Percentiles rank a stretch among this genome's conserved stretches.
phyloP scores from a whole-genome alignment of 2,329 filamentous ascomycete genomes.

The Fusarium algeriense region DNA sequence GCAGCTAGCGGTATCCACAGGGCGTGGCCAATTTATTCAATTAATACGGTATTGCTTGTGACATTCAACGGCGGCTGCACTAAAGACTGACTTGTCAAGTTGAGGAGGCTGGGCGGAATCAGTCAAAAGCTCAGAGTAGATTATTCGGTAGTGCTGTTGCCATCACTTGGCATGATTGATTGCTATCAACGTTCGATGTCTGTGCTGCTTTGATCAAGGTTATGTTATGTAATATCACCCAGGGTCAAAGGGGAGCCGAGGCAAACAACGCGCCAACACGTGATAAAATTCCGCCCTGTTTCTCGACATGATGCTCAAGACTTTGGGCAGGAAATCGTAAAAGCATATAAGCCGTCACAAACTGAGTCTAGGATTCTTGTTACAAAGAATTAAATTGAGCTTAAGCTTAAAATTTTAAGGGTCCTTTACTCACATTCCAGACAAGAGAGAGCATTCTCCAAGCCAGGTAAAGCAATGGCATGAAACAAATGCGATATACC shows the following conservation, averaged over 20 bases:
- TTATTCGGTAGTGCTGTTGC: accelerated
- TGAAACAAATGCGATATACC: no score
- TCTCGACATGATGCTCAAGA: no score
- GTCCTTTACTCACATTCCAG: no score
- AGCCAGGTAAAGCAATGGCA: no score
- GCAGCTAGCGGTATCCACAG: no score
- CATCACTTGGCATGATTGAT: neutral
- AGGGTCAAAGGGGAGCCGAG: neutral
- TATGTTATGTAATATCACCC: neutral
- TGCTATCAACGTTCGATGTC: neutral
- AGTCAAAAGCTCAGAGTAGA: neutral
- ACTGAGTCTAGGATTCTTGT: no score
- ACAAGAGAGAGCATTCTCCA: no score
- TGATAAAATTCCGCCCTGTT: accelerated
- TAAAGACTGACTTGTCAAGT: neutral
- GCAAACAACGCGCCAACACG: accelerated
- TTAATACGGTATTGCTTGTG: neutral
- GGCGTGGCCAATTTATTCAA: no score
- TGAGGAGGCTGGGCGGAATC: neutral
- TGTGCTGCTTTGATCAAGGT: neutral
- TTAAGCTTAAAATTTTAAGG: no score
- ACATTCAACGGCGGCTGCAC: neutral
- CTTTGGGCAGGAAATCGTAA: no score
- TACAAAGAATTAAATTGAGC: no score
- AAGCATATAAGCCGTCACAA: no score